These are phyloP conservation scores for Colletotrichum neosansevieriae DNA, from an alignment of 2,329 filamentous ascomycete genomes.

Conservation along the genomic window DNA sequence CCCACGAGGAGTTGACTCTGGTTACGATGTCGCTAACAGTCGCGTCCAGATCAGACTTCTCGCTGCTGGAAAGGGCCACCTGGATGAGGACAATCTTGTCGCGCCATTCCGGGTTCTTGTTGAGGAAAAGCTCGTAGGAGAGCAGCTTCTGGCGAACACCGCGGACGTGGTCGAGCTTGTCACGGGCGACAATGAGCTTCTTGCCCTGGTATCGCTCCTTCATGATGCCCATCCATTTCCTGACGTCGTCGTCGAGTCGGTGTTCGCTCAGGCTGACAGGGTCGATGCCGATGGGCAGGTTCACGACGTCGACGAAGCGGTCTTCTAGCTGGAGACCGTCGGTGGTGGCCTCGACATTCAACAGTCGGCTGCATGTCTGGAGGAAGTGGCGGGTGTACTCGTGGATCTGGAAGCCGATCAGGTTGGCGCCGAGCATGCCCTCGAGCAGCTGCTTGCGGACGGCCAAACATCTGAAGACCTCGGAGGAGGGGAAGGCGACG, in stretches of 20 bases:
- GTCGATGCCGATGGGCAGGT: constrained; percentile 91
- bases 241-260: constrained; percentile 78
- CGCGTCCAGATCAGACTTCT: constrained; percentile 88
- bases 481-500: constrained; percentile 94
- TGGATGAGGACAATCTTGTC: constrained; percentile 93
- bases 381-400: constrained; percentile 96
- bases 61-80: constrained; percentile 90
- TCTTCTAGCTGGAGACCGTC: constrained; percentile 93
- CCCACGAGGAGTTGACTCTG: constrained; percentile 91
- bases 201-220: constrained; percentile 88
- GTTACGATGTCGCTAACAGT: constrained; percentile 95
- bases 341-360: constrained; percentile 89
- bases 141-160: constrained; percentile 94
- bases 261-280: constrained; percentile 79
- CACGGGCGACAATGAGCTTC: constrained; percentile 89
- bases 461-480: constrained; percentile 93
- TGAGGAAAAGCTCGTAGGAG: constrained; percentile 92
- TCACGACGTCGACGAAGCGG: constrained; percentile 89
- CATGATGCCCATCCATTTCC: constrained; percentile 83
- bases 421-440: constrained; percentile 91
- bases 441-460: constrained; percentile 88
- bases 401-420: constrained; percentile 92
- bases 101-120: constrained; percentile 90
- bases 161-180: constrained; percentile 93
- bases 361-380: constrained; percentile 91